phyloP scores from a whole-genome alignment of 495 filamentous ascomycete genomes.

The Aspergillus ellipticus region DNA sequence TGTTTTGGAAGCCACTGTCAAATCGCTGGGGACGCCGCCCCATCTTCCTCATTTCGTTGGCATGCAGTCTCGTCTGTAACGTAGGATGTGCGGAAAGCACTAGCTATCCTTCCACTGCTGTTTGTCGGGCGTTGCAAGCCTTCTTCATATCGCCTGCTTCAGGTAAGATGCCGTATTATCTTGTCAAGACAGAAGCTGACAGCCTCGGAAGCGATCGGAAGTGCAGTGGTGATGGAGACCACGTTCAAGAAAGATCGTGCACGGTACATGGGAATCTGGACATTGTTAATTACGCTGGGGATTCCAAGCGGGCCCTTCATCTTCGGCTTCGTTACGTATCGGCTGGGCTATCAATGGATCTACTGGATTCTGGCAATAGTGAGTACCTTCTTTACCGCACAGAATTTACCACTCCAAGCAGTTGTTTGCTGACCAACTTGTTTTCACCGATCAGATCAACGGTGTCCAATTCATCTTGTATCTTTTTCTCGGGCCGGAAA shows the following conservation, averaged over 20 bases:
- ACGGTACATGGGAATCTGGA: constrained; percentile 47
- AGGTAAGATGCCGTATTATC: not conserved
- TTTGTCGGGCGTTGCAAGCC: constrained; percentile 23
- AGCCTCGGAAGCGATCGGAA: constrained; percentile 31
- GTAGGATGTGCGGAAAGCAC: constrained; percentile 42
- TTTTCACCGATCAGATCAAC: constrained; percentile 40
- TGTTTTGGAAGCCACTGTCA: constrained; percentile 52
- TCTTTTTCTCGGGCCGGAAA: constrained; percentile 52
- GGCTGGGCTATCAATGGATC: constrained; percentile 43
- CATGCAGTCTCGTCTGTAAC: constrained; percentile 43
- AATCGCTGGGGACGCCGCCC: constrained; percentile 52
- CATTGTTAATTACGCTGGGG: constrained; percentile 41
- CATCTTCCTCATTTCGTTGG: constrained; percentile 46
- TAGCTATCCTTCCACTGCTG: constrained; percentile 39
- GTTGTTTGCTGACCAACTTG: not conserved
- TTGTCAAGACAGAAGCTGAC: not conserved
- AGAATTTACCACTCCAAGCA: constrained; percentile 16
- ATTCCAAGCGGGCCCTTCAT: constrained; percentile 42
- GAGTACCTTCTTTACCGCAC: not conserved
- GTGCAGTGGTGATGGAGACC: constrained; percentile 44
- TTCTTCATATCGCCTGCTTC: constrained; percentile 23
- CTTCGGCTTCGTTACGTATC: constrained; percentile 45
- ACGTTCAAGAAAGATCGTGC: constrained; percentile 44
- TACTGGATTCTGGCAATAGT: constrained; percentile 43
- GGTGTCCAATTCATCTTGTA: constrained; percentile 50